Percentiles rank a stretch among this genome's conserved stretches.
phyloP scores from a whole-genome alignment of 2,329 filamentous ascomycete species.

The Pyricularia sp. region DNA sequence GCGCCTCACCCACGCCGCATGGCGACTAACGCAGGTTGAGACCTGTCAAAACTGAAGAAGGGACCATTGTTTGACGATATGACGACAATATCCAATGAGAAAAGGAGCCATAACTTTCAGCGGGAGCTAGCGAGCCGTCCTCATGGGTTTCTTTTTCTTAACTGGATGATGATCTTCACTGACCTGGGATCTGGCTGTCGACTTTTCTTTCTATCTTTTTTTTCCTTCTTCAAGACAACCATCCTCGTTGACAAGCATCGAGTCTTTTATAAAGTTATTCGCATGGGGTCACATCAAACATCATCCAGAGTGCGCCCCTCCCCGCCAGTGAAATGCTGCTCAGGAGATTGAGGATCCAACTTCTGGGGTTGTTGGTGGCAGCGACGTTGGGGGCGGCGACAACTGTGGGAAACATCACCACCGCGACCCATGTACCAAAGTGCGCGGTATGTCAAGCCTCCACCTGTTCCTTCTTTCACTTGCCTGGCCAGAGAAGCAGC shows the following conservation, averaged over 20 bases:
- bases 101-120: neutral
- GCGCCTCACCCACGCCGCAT: neutral
- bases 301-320: neutral
- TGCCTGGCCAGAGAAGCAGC: neutral
- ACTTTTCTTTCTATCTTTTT: neutral
- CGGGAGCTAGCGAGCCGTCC: neutral
- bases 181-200: neutral
- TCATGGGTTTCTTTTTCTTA: neutral
- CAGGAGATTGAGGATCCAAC: neutral
- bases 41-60: neutral
- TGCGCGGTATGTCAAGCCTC: neutral
- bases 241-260: neutral
- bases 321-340: neutral
- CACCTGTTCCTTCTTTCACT: neutral
- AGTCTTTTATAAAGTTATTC: neutral
- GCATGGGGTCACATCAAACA: neutral
- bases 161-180: neutral
- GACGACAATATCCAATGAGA: neutral
- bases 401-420: neutral
- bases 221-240: neutral
- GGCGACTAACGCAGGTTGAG: neutral
- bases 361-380: neutral
- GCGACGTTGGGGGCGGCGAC: neutral
- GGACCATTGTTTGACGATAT: neutral
- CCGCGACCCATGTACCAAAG: neutral